Conservation (phyloP, 768 basidiomycete genomes). For the Lactarius sanguifluus region DNA sequence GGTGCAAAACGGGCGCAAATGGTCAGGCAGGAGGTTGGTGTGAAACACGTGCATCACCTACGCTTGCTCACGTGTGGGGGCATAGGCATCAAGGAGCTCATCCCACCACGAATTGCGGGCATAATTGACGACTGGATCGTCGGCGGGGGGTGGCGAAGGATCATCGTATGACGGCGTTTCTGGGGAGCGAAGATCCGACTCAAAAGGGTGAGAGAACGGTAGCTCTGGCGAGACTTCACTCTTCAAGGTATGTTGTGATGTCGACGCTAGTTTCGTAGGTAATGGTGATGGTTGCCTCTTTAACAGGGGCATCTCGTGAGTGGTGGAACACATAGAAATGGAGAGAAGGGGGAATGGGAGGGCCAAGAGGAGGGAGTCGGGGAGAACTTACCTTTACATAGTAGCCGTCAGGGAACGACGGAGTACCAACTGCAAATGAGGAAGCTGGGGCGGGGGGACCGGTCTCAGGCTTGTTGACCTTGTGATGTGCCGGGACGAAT, state of each 20-base stretch:
- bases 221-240: constrained; percentile 32
- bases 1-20: constrained; percentile 2
- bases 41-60: constrained; percentile 32
- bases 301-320: constrained; percentile 5
- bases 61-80: constrained; percentile 45
- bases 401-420: constrained; percentile 20
- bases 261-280: constrained; percentile 16
- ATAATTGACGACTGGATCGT: constrained; percentile 38
- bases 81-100: constrained; percentile 45
- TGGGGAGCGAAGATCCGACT: constrained; percentile 28
- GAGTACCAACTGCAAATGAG: constrained; percentile 5
- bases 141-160: constrained; percentile 22
- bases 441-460: constrained; percentile 14
- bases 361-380: background rate
- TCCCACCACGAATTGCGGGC: constrained; percentile 49
- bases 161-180: constrained; percentile 19
- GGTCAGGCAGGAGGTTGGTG: constrained; percentile 6
- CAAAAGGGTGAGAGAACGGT: constrained; percentile 32
- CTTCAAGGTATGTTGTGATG: constrained; percentile 24
- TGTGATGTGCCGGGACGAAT: constrained; percentile 17
- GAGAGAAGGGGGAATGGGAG: background rate
- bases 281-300: constrained; percentile 26
- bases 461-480: constrained; percentile 13
- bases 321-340: background rate
- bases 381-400: constrained; percentile 24